Conservation (phyloP, 768 basidiomycete genomes). For the Leccinum incarnatum region DNA sequence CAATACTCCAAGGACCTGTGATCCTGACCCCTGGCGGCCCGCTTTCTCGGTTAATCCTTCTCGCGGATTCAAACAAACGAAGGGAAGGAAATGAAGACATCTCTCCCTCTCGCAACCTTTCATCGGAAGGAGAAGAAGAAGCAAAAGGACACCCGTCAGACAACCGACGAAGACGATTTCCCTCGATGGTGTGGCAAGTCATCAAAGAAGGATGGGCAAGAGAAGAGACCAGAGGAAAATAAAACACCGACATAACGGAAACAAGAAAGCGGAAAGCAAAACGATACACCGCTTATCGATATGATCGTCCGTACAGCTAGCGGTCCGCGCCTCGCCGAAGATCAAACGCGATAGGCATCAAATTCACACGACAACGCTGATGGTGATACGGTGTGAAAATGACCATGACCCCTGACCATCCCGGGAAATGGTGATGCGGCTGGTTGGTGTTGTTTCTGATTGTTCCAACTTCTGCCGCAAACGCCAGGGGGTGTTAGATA, state of each 20-base stretch:
- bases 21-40: no score
- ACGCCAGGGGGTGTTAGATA: background rate
- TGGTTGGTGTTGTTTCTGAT: background rate
- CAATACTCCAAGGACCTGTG: no score
- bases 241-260: background rate
- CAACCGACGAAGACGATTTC: background rate
- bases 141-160: background rate
- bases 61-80: background rate
- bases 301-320: background rate
- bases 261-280: background rate
- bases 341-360: constrained; percentile 21
- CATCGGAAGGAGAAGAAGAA: constrained; percentile 4
- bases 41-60: background rate
- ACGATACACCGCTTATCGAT: constrained; percentile 18
- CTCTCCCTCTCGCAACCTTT: background rate
- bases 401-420: background rate
- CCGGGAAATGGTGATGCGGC: background rate
- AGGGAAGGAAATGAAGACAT: background rate
- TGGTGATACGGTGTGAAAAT: background rate
- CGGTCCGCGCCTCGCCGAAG: constrained; percentile 12
- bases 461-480: background rate
- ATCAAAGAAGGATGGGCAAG: background rate
- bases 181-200: background rate
- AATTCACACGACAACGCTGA: constrained; percentile 9
- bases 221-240: background rate